Evolutionary conservation across 2,329 filamentous ascomycete species (phyloP).

Genomic region (Fusarium annulatum): DNA sequence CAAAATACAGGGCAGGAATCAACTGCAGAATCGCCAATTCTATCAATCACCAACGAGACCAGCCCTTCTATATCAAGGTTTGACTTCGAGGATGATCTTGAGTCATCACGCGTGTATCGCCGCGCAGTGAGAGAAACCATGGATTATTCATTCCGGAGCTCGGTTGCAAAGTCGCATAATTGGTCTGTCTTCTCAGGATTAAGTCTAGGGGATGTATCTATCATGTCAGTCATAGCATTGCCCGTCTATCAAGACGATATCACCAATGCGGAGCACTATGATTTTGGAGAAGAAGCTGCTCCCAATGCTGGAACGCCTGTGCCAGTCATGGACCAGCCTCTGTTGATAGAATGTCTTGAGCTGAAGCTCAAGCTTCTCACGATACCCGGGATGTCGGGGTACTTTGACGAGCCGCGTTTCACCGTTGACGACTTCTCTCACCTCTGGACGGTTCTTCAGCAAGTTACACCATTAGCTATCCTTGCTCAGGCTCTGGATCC

Average conservation of each 20-base stretch:
- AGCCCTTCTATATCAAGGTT: background rate
- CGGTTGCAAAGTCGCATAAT: background rate
- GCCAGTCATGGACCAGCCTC: background rate
- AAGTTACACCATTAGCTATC: too few species aligned
- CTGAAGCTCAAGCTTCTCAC: background rate
- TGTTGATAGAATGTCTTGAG: background rate
- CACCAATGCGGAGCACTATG: background rate
- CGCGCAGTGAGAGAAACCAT: background rate
- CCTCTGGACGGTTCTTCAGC: too few species aligned
- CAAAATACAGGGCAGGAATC: accelerated
- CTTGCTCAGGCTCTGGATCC: too few species aligned
- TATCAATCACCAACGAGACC: accelerated
- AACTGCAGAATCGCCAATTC: accelerated
- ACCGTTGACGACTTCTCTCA: too few species aligned
- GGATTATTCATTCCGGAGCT: background rate
- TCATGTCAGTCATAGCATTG: background rate
- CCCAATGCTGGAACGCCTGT: too few species aligned
- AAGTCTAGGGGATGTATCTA: background rate
- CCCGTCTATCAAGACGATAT: background rate
- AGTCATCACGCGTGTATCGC: background rate
- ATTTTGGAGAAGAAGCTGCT: background rate
- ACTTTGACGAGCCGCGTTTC: background rate
- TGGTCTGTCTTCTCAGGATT: background rate
- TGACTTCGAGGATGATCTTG: background rate
- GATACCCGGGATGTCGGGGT: background rate